Evolutionary conservation across 768 basidiomycete species (phyloP), one percentile per base, ranked within the genome.

Genomic region (Rhizopogon sp.): DNA sequence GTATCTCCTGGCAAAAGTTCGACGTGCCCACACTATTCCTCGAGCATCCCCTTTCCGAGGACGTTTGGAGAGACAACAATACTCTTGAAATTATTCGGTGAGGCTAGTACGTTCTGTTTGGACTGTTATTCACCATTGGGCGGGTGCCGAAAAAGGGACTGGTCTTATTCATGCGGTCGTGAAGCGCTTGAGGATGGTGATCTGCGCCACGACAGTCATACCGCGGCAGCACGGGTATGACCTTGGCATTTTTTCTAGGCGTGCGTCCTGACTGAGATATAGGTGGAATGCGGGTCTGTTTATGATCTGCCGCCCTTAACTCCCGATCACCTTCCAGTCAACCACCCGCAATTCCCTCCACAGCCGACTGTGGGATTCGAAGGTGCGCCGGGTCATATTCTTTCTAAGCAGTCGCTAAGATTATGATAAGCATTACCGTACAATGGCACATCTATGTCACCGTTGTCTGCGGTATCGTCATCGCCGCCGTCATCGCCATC

Each of bases 1-100:
- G 64, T 10, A 56, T 69, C 49, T 61, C 57, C 10, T 69, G 66
- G 64, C 50, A 60, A 35, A 64, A 71, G 43, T 69, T 60, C 14
- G 65, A 65, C 50, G 61, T 61, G 4, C 69, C 69, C 1, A 35
- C 66, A 44, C 57, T 69, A 42, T 17, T 69, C 17, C 58, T 69
- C 1, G 59, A 61, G 39, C 39, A 29, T 28, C 56, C 56, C 31
- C 22, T 37, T 25, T 20, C 46, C 5, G 51, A 50, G 3, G 55
- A 61, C 22, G 31, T 11, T 25, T 71, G 68, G 68, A 55, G 43
- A 47, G 51, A 41, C 29, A 10, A 60, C 41, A 61, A 58, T 20
- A 60, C 60, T n/a, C 43, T 69, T 5, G 52, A 11, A 6, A 20
- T 69, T 8, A 54, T 62, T 46, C 9, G 64, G 68, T 69, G 51